Conservation (phyloP, 23 red algal genomes). For the Gracilaria caudata region DNA sequence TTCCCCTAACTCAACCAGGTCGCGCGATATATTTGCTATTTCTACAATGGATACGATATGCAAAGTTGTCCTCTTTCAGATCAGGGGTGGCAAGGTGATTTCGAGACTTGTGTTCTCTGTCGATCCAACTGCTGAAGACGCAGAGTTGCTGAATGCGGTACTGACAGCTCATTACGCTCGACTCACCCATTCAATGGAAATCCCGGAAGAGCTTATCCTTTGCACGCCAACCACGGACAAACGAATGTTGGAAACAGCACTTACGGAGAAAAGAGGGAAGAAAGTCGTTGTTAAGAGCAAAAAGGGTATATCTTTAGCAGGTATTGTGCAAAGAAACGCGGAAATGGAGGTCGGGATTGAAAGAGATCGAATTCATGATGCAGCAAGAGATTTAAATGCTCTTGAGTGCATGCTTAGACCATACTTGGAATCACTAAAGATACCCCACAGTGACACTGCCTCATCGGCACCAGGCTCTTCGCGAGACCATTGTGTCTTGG, state of each 20-base stretch:
- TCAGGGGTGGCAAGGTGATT: slow-evolving; percentile 56
- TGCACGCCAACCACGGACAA: slow-evolving; percentile 2
- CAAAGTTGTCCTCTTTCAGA: slow-evolving; percentile 73
- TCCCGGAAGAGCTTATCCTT: slow-evolving; percentile 65
- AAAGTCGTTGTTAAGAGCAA: slow-evolving; percentile 5
- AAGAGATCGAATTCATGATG: background rate
- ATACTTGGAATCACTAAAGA: background rate
- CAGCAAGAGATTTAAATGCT: slow-evolving; percentile 16
- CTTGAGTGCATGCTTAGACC: slow-evolving; percentile 35
- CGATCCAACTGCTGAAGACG: slow-evolving; percentile 9
- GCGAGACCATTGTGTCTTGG: background rate
- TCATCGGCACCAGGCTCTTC: background rate
- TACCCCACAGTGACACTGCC: background rate
- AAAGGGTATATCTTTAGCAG: slow-evolving; percentile 14
- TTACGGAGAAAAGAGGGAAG: slow-evolving; percentile 50
- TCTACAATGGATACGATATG: background rate
- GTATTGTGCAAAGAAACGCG: slow-evolving; percentile 53
- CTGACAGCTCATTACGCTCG: slow-evolving; percentile 60
- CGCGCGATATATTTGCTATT: slow-evolving; percentile 42
- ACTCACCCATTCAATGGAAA: slow-evolving; percentile 23
- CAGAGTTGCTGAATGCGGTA: slow-evolving; percentile 31
- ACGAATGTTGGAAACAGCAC: slow-evolving; percentile 23
- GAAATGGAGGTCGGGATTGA: slow-evolving; percentile 57
- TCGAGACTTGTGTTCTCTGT: slow-evolving; percentile 62
- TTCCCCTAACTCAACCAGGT: background rate